Base-by-base conservation (phyloP, 1,139 yeast species). In the Pichia sp. region DNA sequence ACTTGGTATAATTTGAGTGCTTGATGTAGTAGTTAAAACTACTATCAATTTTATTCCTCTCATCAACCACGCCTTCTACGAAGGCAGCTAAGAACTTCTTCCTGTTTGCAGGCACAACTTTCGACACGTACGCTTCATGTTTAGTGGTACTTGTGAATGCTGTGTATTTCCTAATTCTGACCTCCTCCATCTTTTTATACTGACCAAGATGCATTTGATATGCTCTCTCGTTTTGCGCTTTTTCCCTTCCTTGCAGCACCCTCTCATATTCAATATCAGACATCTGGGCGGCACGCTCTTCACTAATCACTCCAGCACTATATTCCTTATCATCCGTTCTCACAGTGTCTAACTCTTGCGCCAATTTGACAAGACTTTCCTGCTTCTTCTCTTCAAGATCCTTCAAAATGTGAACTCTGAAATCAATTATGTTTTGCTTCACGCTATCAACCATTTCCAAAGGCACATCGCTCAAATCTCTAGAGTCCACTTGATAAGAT, bases 401-500 rank as follows among this genome's bases (percentile, higher is more conserved):
- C 25, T 67, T 68, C 37, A 78, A 55, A 22, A 79, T 83, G 35
- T 69, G 69, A 10, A 81, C 66, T 48, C 91, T 60, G 52, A 81
- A 81, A 44, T 69, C 72, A 34, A 77, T 63, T 38, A 81, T 73
- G 44, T 77, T 81, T 40, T 68, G 67, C 29, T 69, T 70, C 24
- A 80, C 70, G 24, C 63, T 66, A n/a, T 75, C 79, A 32, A 74
- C 59, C 60, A 74, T 63, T 29, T 72, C 70, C 24, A 63, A 60
- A 2, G 88, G 87, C 6, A 81, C 71, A 49, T 78, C 88, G 13
- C 70, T 62, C 40, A 81, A 55, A 45, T 80, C 86, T 40, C 63
- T 62, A 16, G 69, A 62, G 51, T 81, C 85, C 17, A 81, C 74
- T 37, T 68, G 64, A 50, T 81, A 80, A 14, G 61, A 61, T n/a